Evolutionary conservation across 116 monocot genomes (phyloP), one percentile per base, ranked within the genome.

Genomic region (Posidonia oceanica): DNA sequence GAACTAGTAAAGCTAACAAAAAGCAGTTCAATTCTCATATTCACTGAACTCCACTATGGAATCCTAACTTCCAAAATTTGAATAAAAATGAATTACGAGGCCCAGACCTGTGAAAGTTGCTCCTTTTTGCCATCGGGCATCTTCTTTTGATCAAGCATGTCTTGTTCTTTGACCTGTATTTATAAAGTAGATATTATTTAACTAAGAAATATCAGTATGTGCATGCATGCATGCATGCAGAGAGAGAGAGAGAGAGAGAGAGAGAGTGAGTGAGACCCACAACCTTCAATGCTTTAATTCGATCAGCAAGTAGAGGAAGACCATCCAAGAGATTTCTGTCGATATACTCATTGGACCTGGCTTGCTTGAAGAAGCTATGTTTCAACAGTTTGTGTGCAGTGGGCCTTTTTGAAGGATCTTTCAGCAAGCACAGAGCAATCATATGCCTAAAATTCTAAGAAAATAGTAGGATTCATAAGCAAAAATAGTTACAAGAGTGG

Each of bases 341-440:
- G 44, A 93, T 71, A 63, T 84, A 98, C 55, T 90, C 90, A 36
- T 75, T 74, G 18, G 93, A 93, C 53, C 83, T 81, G 8, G 93
- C 98, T 87, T 98, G 87, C 69, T 81, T 93, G 75, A 98, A 98
- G 78, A 98, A 98, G 58, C 80, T 36, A 41, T 93, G 90, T 74
- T 93, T 98, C 71, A 93, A 82, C 63, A 98, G 72, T 48, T 88
- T 86, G 56, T 74, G 76, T 56, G 93, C 83, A 54, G 85, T 71
- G 72, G 98, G 98, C 74, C 98, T 86, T 75, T 80, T 85, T 14
- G 81, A 82, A 66, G 98, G 98, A 78, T 98, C 85, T 86, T 98
- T 98, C 52, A 93, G 81, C 88, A 98, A 90, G 80, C 98, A 98
- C 41, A 64, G 75, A 55, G 87, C 84, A 73, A 98, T 82, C 93